A percentile compares a stretch with the other conserved stretches of the same genome.
phyloP scores from a whole-genome alignment of 2,329 filamentous ascomycete genomes.

The Clathrospora elynae region DNA sequence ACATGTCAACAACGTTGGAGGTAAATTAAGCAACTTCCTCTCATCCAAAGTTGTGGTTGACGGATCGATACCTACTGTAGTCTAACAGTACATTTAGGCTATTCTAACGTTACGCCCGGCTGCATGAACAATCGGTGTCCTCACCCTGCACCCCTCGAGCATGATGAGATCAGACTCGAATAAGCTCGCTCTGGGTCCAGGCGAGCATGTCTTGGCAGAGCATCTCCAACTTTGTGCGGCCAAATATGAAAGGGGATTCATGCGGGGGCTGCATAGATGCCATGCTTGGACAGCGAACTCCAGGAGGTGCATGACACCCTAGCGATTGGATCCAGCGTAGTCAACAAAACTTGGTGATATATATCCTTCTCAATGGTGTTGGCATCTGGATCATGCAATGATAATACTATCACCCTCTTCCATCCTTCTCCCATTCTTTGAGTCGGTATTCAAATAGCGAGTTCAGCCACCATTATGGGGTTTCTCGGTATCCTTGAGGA shows the following conservation, averaged over 20 bases:
- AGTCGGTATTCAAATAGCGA: background rate
- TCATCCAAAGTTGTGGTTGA: background rate
- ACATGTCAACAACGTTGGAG: background rate
- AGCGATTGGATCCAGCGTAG: conserved; percentile 2
- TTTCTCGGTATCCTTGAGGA: conserved; percentile 45
- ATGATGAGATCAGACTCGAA: conserved; percentile 1
- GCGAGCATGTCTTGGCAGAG: conserved; percentile 3
- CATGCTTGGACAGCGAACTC: conserved; percentile 11
- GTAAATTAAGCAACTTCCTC: background rate
- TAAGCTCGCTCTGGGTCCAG: conserved; percentile 3
- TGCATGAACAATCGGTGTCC: conserved; percentile 3
- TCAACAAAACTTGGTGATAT: conserved; percentile 4
- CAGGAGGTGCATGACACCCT: conserved; percentile 8
- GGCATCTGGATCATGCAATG: background rate
- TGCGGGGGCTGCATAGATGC: conserved; percentile 19
- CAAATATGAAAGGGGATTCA: conserved; percentile 7
- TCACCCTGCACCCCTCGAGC: conserved; percentile 7
- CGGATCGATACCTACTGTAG: background rate
- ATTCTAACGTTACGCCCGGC: conserved; percentile 1
- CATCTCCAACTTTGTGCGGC: conserved; percentile 25
- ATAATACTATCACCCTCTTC: background rate
- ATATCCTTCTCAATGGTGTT: conserved; percentile 14
- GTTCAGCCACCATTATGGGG: conserved; percentile 29
- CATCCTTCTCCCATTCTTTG: background rate
- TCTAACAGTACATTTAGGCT: conserved; percentile 4